Evolutionary conservation across 805 yeast genomes (phyloP).

Genomic region (Teunomyces lycoperdinae): DNA sequence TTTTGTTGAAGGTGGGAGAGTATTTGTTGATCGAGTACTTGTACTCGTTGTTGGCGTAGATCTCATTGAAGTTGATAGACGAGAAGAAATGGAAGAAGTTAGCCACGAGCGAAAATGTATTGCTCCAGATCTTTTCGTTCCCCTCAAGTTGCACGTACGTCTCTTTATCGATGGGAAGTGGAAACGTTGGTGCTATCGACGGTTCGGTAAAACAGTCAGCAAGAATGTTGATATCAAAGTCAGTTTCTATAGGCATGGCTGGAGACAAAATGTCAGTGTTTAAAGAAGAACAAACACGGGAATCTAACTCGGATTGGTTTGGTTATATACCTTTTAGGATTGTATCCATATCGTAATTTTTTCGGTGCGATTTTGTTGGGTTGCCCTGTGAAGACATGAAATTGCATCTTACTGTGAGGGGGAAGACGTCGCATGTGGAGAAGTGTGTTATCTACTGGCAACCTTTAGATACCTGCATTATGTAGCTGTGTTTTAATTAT

Average conservation of each 20-base stretch:
- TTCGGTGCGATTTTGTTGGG: conserved; percentile 4
- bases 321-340: background rate
- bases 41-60: conserved; percentile 35
- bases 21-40: conserved; percentile 32
- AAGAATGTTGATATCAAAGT: conserved; percentile 38
- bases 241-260: conserved; percentile 1
- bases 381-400: background rate
- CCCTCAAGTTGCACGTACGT: conserved; percentile 26
- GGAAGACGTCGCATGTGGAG: background rate
- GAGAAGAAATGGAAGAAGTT: conserved; percentile 32
- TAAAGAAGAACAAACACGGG: background rate
- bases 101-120: conserved; percentile 21
- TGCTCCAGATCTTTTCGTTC: conserved; percentile 23
- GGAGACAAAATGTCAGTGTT: background rate
- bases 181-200: conserved; percentile 32
- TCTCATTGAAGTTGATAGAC: conserved; percentile 23
- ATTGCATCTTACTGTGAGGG: background rate
- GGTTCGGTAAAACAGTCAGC: conserved; percentile 32
- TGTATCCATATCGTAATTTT: background rate
- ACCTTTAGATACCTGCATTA: too few species aligned
- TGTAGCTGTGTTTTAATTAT: too few species aligned
- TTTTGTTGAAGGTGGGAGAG: conserved; percentile 24
- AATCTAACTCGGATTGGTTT: background rate
- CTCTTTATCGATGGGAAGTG: conserved; percentile 37
- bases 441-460: background rate